Evolutionary conservation across 202 grass and related monocot species (phyloP).

Genomic region (Saccharum hybrid): DNA sequence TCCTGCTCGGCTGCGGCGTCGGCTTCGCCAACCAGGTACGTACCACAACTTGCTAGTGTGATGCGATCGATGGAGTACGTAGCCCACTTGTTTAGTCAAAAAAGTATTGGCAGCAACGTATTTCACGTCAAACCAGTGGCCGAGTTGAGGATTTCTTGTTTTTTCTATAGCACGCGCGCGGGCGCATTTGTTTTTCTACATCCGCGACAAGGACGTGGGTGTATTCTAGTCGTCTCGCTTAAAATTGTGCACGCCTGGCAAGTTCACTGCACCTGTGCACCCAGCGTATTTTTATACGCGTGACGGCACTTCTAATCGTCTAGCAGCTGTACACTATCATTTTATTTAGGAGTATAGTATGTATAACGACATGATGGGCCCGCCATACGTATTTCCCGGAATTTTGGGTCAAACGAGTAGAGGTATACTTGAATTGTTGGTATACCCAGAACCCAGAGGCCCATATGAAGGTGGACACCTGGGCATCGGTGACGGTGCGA

Average conservation of each 20-base stretch:
- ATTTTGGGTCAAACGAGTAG: slow-evolving; percentile 35
- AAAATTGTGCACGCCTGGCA: not conserved
- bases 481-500: slow-evolving; percentile 21
- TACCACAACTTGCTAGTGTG: no score
- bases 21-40: slow-evolving; percentile 90
- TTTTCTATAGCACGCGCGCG: not conserved
- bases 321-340: not conserved
- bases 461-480: not conserved
- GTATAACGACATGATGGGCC: not conserved
- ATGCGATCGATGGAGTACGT: no score
- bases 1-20: slow-evolving; percentile 89
- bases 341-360: no score
- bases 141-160: not conserved
- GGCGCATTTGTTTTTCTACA: not conserved
- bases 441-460: not conserved
- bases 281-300: slow-evolving; percentile 1
- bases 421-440: not conserved
- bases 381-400: slow-evolving; percentile 5
- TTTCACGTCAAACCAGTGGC: no score
- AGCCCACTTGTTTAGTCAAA: slow-evolving; percentile 24
- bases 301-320: not conserved
- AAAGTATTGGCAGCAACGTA: not conserved
- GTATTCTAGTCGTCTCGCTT: slow-evolving; percentile 1
- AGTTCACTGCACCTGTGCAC: not conserved
- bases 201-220: slow-evolving; percentile 31